phyloP scores from a whole-genome alignment of 306 rosid genomes.

The Vicia faba region DNA sequence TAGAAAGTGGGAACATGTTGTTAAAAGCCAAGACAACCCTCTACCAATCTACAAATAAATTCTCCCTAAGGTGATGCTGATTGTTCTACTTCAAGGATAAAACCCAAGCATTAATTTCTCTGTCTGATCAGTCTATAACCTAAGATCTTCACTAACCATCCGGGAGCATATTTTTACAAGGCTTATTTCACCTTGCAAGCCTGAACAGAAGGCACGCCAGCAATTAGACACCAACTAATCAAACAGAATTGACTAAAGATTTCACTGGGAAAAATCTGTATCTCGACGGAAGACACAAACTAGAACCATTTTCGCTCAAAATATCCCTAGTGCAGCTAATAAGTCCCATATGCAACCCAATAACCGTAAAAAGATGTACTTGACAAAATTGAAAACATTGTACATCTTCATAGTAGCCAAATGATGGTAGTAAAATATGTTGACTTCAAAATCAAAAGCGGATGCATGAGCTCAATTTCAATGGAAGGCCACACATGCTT shows the following conservation, averaged over 20 bases:
- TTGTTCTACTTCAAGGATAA: not conserved
- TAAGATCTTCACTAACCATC: not conserved
- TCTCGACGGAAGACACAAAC: not conserved
- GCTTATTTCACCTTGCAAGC: not conserved
- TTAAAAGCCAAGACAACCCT: not conserved
- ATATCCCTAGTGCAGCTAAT: not conserved
- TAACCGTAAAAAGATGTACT: not conserved
- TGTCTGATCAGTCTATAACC: constrained; percentile 6
- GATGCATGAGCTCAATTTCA: constrained; percentile 21
- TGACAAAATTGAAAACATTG: not conserved
- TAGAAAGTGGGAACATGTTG: not conserved
- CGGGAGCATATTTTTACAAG: not conserved
- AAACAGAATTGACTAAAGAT: not conserved
- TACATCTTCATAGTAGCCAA: not conserved
- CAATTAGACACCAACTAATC: constrained; percentile 12
- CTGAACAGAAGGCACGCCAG: not conserved
- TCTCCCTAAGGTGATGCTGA: too few species aligned
- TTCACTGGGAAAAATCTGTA: not conserved
- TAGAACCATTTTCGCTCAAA: constrained; percentile 7
- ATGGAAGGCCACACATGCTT: constrained; percentile 9
- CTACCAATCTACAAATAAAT: not conserved
- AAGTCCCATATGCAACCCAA: not conserved
- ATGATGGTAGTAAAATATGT: not conserved
- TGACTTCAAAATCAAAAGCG: constrained; percentile 10
- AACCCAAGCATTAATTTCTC: not conserved